Base-by-base conservation (phyloP, 2,329 filamentous ascomycete species). In the Scolecobasidium constrictum region DNA sequence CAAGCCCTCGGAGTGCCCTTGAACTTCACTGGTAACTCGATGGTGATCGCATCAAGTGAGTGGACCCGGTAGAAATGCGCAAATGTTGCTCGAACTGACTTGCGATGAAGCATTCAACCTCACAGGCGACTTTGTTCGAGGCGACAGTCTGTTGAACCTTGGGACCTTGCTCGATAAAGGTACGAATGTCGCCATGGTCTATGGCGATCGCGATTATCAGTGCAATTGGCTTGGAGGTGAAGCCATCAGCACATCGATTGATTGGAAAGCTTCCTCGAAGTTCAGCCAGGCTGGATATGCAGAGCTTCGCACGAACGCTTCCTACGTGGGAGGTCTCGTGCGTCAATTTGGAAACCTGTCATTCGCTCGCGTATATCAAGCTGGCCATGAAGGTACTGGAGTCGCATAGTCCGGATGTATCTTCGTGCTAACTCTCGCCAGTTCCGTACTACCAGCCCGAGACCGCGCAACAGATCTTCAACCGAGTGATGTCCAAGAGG, bases 171-270 rank as follows among this genome's bases (percentile, higher is more conserved):
- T 80, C 5, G 74, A 78, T 40, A 61, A 59, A 3, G 71, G 70
- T 7, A 62, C 76, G 46, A 74, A 73, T 49, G 71, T 77, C 7
- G 64, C 71, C 33, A 52, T 76, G 33, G 61, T 74, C 23, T 75
- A 75, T 48, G 73, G 72, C 4, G 73, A 77, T 53, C 59, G 69
- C 4, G 73, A 77, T 52, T 76, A 67, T 49, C 64, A 66, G 3
- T 72, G 70, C 52, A 72, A 73, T 48, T 78, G 73, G 75, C 59
- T 73, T 17, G 73, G 73, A 6, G 74, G 72, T 36, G 72, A 78
- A 50, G 55, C 60, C 4, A 65, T 68, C 5, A 71, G 67, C 42
- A 57, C 75, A 4, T 62, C 63, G 1, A 62, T 76, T 28, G 59
- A 68, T 6, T 70, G 72, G 52, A 55, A 60, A 4, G 53, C 60